Evolutionary conservation across 1,284 basidiomycete species (phyloP), one percentile per base, ranked within the genome.

Genomic region (Waitea zeae): DNA sequence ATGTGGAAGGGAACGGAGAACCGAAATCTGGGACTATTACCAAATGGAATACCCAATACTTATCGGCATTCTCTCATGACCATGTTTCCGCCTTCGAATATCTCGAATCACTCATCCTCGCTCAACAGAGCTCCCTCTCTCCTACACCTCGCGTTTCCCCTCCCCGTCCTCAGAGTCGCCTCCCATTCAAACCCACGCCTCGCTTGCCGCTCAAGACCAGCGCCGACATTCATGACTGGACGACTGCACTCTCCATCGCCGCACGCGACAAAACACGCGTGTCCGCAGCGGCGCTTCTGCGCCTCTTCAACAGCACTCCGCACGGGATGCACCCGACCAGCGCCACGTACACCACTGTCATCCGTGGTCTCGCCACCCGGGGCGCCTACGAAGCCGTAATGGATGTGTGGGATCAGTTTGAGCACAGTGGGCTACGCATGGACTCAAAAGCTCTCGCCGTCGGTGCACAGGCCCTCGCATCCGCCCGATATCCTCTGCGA

Each of bases 291-390:
- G 42, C 38, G 9, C 50, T 74, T 11, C 45, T 67, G 13, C 36
- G 43, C 0, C 44, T 64, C n/a, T 67, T 69, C 34, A 36, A 44
- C 24, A 7, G n/a, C 9, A 26, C 24, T 9, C 7, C 9, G 24
- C 9, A n/a, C 24, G 24, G 24, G 24, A n/a, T 26, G 24, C n/a
- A 9, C 24, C 56, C 61, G 0, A 67, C 59, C 1, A 49, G 61
- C 6, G 57, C 61, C 30, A 51, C 58, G 0, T 59, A 60, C 38
- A 68, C 66, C 9, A 51, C 68, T 17, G 49, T 73, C 33, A 59
- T 80, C 20, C 61, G 61, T 17, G 69, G 65, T 1, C 53, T 80
- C 6, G 41, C 73, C 7, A 46, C 46, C 1, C 61, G 65, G 30
- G 42, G 51, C 15, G 52, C 54, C 15, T 54, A 49, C 35, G 36